phyloP scores from a whole-genome alignment of 2,329 filamentous ascomycete genomes.

The Dichotomopilus funicola region DNA sequence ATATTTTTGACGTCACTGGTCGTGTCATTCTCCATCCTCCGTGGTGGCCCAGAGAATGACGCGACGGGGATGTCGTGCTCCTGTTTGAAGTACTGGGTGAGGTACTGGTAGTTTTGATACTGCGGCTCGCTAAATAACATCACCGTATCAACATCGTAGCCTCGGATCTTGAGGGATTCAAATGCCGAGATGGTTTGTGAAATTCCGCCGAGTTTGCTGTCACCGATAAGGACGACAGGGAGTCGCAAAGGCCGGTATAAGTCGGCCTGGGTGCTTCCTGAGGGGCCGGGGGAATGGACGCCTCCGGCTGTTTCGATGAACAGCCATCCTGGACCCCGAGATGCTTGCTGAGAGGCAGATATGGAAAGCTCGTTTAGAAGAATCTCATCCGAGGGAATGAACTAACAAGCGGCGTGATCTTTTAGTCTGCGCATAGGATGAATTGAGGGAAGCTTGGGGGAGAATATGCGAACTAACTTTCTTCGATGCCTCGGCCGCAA shows the following conservation, averaged over 20 bases:
- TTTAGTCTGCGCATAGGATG: too few species aligned
- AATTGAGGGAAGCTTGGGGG: too few species aligned
- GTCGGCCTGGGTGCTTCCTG: conserved; percentile 70
- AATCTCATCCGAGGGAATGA: conserved; percentile 43
- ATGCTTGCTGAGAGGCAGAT: conserved; percentile 31
- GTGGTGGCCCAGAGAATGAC: conserved; percentile 54
- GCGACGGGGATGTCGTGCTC: conserved; percentile 51
- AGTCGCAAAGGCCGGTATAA: conserved; percentile 68
- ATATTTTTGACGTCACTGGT: not conserved
- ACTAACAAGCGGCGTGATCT: conserved; percentile 28
- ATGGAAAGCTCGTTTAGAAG: conserved; percentile 44
- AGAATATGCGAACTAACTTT: conserved; percentile 29
- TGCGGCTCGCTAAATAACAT: conserved; percentile 60
- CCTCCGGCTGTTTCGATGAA: conserved; percentile 79
- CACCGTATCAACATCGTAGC: conserved; percentile 67
- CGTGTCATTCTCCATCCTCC: not conserved
- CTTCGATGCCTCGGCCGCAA: conserved; percentile 51
- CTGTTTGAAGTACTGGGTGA: conserved; percentile 59
- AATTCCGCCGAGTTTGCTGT: conserved; percentile 71
- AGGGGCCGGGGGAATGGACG: conserved; percentile 71
- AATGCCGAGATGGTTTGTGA: conserved; percentile 73
- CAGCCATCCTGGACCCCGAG: conserved; percentile 49
- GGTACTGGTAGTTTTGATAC: conserved; percentile 63
- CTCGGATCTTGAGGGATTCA: conserved; percentile 69
- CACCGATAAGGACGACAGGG: conserved; percentile 68